Percentiles rank a stretch among this genome's conserved stretches.
phyloP scores from a whole-genome alignment of 345 rosid species.

The Excoecaria agallocha region DNA sequence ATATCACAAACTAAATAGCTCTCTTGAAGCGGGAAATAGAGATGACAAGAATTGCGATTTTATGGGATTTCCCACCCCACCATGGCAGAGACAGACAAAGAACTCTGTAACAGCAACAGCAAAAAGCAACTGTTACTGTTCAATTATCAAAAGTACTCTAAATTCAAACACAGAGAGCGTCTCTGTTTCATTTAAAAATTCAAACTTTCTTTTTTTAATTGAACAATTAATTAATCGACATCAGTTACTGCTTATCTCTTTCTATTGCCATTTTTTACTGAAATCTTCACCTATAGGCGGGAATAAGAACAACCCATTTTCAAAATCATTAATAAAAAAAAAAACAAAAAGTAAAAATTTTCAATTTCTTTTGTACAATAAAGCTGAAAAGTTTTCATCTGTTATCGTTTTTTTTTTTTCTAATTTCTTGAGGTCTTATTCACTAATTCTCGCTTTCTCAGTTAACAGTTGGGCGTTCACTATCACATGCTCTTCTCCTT shows the following conservation, averaged over 20 bases:
- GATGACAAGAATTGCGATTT: neutral
- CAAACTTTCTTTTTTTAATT: neutral
- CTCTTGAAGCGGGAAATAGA: neutral
- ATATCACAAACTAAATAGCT: neutral
- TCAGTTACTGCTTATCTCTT: neutral
- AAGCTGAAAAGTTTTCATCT: constrained; percentile 37
- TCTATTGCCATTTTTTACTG: neutral
- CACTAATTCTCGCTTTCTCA: neutral
- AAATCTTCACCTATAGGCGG: constrained; percentile 32
- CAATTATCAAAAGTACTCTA: neutral
- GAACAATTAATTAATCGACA: neutral
- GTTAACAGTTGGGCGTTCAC: constrained; percentile 23
- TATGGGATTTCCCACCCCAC: neutral
- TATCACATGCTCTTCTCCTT: constrained; percentile 24
- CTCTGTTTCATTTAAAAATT: neutral
- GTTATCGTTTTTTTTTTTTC: neutral
- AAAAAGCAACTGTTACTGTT: neutral
- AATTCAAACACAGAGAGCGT: constrained; percentile 22
- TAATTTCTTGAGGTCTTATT: neutral
- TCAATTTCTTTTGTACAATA: constrained; percentile 1
- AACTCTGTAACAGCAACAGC: neutral
- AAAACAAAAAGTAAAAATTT: constrained; percentile 8
- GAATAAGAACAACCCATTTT: constrained; percentile 24
- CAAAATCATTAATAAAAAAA: constrained; percentile 19
- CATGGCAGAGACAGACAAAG: neutral